These are phyloP conservation scores for Giardia muris DNA, from an alignment of 208 protist genomes.

Conservation along the genomic window DNA sequence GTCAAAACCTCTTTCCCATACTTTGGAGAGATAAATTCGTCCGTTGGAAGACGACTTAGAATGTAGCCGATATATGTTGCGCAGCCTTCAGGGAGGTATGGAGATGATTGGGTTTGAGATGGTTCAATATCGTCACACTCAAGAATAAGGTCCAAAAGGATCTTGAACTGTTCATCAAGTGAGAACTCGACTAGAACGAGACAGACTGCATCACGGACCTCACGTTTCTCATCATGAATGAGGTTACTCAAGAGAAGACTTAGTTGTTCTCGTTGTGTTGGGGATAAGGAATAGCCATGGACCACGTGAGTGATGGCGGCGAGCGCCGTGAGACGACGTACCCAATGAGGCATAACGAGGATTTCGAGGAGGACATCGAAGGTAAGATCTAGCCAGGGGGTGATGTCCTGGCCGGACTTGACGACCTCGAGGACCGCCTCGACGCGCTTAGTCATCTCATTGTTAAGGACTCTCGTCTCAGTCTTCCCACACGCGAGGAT, in stretches of 20 bases:
- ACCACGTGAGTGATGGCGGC: background rate
- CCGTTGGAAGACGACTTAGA: background rate
- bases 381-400: background rate
- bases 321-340: background rate
- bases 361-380: background rate
- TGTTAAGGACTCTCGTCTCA: background rate
- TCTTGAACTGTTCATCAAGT: background rate
- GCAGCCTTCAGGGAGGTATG: background rate
- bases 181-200: background rate
- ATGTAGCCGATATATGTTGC: background rate
- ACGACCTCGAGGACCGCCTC: background rate
- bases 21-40: background rate
- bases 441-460: background rate
- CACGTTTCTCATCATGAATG: background rate
- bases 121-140: background rate
- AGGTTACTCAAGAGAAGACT: background rate
- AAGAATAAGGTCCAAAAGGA: background rate
- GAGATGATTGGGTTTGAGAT: background rate
- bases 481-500: background rate
- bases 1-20: background rate
- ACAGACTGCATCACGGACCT: background rate
- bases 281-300: background rate
- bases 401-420: background rate
- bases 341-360: background rate
- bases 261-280: background rate